Conservation (phyloP, 805 yeast genomes). For the Candida berthetii region DNA sequence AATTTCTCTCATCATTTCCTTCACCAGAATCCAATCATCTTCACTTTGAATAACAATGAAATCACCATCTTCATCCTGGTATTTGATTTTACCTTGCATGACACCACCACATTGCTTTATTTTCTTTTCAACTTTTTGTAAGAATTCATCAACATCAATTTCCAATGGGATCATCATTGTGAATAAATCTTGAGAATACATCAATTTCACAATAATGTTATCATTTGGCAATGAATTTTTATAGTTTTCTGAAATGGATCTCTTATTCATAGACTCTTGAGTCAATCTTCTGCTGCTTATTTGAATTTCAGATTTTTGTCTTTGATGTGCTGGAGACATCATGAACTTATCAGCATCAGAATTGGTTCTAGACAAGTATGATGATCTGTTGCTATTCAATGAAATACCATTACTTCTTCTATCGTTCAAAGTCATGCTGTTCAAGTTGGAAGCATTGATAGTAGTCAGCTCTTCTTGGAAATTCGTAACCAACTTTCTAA, state of each 20-base stretch:
- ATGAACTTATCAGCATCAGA: constrained; percentile 12
- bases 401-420: constrained; percentile 22
- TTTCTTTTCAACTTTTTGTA: constrained; percentile 52
- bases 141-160: constrained; percentile 44
- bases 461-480: constrained; percentile 20
- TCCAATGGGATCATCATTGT: constrained; percentile 56
- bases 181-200: constrained; percentile 46
- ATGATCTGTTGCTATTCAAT: constrained; percentile 14
- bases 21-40: constrained; percentile 85
- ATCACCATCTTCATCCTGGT: constrained; percentile 95
- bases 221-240: constrained; percentile 30
- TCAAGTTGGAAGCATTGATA: constrained; percentile 5
- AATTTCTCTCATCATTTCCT: constrained; percentile 55
- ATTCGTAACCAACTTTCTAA: constrained; percentile 37
- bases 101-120: constrained; percentile 45
- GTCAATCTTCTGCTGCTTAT: constrained; percentile 15
- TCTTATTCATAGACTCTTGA: constrained; percentile 20
- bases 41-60: constrained; percentile 77
- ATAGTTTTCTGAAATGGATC: constrained; percentile 33
- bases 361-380: constrained; percentile 15
- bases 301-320: constrained; percentile 21
- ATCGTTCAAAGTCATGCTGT: constrained; percentile 13
- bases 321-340: constrained; percentile 11
- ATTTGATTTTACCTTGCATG: constrained; percentile 53
- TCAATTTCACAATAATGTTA: constrained; percentile 31